A percentile compares a stretch with the other conserved stretches of the same genome.
These are phyloP conservation scores for Calocera cornea DNA, from an alignment of 768 basidiomycete species.

Conservation along the genomic window DNA sequence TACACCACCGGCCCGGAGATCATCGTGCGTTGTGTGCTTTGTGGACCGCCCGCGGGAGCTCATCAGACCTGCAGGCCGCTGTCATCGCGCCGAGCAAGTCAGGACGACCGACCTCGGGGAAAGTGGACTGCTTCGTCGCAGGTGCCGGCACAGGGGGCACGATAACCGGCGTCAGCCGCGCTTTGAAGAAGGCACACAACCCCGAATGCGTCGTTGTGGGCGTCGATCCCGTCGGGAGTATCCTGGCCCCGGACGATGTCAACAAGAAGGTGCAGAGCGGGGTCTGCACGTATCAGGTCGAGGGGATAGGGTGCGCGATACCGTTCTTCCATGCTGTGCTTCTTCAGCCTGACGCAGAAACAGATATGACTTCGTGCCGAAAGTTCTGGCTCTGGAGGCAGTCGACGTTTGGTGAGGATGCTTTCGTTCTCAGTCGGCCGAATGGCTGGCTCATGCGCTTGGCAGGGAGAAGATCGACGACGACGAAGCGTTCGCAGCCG, in stretches of 20 bases:
- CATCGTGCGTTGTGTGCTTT: slow-evolving; percentile 28
- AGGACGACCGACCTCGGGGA: slow-evolving; percentile 46
- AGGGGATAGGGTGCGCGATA: slow-evolving; percentile 70
- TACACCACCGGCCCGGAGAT: slow-evolving; percentile 85
- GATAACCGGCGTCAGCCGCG: slow-evolving; percentile 71
- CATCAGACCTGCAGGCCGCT: slow-evolving; percentile 34
- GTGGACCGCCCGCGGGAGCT: not conserved
- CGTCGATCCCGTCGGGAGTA: slow-evolving; percentile 87
- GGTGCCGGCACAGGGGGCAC: slow-evolving; percentile 95
- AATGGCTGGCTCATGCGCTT: no score
- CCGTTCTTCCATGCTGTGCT: not conserved
- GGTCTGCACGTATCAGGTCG: slow-evolving; percentile 49
- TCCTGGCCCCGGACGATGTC: slow-evolving; percentile 63
- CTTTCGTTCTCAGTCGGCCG: not conserved
- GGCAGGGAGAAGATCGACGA: slow-evolving; percentile 69
- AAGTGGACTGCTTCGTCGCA: slow-evolving; percentile 70
- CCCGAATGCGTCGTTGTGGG: slow-evolving; percentile 61
- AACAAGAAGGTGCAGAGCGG: slow-evolving; percentile 40
- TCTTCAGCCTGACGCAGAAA: not conserved
- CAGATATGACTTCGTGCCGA: slow-evolving; percentile 75
- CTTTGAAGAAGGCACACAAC: slow-evolving; percentile 69
- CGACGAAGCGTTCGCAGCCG: slow-evolving; percentile 62
- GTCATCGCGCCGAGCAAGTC: slow-evolving; percentile 47
- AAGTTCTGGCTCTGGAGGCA: slow-evolving; percentile 60
- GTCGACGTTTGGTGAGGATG: slow-evolving; percentile 43